Base-by-base conservation (phyloP, 2,329 filamentous ascomycete species). In the Emergomyces africanus region DNA sequence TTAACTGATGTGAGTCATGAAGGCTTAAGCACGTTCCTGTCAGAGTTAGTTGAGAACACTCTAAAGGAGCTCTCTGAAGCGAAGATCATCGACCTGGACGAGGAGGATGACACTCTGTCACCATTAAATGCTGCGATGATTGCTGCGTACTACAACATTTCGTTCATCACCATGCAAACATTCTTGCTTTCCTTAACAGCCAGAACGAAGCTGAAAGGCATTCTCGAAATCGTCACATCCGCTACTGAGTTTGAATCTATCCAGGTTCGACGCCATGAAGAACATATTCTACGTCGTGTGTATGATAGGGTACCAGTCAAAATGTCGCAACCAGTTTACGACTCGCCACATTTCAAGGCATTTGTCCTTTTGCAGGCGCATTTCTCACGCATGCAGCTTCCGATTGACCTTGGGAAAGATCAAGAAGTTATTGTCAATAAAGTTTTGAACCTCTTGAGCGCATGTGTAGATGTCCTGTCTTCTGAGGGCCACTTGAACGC, bases 101-200 rank as follows among this genome's bases (percentile, higher is more conserved):
- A 96, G 69, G 90, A 95, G 55, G 92, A 97, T 69, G 92, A 95
- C 67, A 86, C 85, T 0, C 86, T 97, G 50, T 83, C 88, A 20
- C 91, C 94, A 15, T 83, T 96, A 67, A 97, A 99, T 72, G 88
- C 92, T 2, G 94, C 94, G 65, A 96, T 96, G 89, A 97, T 99
- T 69, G 90, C 89, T 10, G 90, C 94, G 1, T 97, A 99, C 79
- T 99, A 99, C 81, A 97, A 96, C 74, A 96, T 99, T 69, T 96
- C 92, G 5, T 97, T 96, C 76, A 89, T 96, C 72, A 99, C 94
- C 2, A 99, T 99, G 91, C 92, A 99, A 76, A 99, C 94, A 0
- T 92, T 99, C 80, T 79, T 99, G 57, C 80, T 99, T 59, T 99
- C 94, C 15, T 81, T 99, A 53, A 91, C 84, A 59, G 85, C 85